These are phyloP conservation scores for Hondaea fermentalgiana DNA, from an alignment of 108 stramenopile genomes.

Conservation along the genomic window DNA sequence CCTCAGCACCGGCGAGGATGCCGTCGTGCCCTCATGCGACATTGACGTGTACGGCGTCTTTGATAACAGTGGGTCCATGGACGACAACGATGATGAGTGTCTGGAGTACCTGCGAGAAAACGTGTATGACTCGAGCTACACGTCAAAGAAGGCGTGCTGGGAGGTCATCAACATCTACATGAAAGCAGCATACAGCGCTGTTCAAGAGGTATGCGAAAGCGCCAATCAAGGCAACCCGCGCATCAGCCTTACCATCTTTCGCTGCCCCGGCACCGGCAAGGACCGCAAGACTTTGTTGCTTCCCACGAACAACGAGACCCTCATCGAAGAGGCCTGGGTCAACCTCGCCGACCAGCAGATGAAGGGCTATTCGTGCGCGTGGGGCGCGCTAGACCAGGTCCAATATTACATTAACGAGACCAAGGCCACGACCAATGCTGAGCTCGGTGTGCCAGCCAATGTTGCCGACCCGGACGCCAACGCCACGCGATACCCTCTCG, in stretches of 20 bases:
- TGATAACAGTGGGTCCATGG: background rate
- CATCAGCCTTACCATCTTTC: background rate
- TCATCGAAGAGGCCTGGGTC: background rate
- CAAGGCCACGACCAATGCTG: background rate
- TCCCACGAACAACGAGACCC: background rate
- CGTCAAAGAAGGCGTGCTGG: background rate
- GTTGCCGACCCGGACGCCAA: background rate
- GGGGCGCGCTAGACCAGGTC: background rate
- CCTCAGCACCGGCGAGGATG: background rate
- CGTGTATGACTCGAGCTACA: background rate
- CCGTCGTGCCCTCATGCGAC: background rate
- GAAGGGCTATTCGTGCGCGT: background rate
- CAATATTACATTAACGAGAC: background rate
- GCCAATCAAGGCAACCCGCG: background rate
- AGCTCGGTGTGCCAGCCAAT: background rate
- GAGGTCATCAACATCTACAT: background rate
- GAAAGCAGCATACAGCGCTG: background rate
- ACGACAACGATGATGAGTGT: background rate
- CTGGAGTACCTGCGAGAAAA: background rate
- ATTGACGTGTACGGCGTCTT: constrained; percentile 3
- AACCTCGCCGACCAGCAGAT: background rate
- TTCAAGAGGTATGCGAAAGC: background rate
- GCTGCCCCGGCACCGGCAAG: background rate
- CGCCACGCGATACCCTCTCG: background rate
- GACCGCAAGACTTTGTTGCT: background rate